These are phyloP conservation scores for Fraxinus quadrangulata DNA, from an alignment of 257 asterid genomes.

Conservation along the genomic window DNA sequence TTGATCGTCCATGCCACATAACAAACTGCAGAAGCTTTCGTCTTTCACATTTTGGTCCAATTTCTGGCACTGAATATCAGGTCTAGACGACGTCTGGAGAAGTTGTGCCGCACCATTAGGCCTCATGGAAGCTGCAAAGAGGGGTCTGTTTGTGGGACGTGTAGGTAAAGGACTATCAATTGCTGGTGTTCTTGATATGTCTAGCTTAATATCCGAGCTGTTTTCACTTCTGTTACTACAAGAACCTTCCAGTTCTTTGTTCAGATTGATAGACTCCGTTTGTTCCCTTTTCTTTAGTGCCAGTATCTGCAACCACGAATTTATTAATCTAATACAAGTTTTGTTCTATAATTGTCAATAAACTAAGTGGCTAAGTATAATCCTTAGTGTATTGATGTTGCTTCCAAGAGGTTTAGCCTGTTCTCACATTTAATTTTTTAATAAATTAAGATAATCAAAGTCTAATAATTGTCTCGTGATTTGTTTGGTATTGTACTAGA, in stretches of 20 bases:
- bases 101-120: neutral
- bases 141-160: neutral
- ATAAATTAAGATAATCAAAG: neutral
- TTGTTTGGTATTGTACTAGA: too few species aligned
- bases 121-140: neutral
- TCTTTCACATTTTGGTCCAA: neutral
- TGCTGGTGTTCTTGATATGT: conserved; percentile 1
- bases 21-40: conserved; percentile 1
- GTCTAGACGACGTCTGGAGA: neutral
- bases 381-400: neutral
- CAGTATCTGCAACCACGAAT: conserved; percentile 25
- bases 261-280: conserved; percentile 6
- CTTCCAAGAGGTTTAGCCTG: neutral
- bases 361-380: neutral
- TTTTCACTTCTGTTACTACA: conserved; percentile 17
- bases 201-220: neutral
- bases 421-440: neutral
- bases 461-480: too few species aligned
- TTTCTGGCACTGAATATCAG: neutral
- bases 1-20: neutral
- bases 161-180: neutral
- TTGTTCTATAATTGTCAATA: neutral
- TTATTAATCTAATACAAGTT: neutral
- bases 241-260: conserved; percentile 19
- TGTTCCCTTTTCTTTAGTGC: conserved; percentile 19